Base-by-base conservation (phyloP, 2,329 filamentous ascomycete genomes). In the Pseudogymnoascus sp. region DNA sequence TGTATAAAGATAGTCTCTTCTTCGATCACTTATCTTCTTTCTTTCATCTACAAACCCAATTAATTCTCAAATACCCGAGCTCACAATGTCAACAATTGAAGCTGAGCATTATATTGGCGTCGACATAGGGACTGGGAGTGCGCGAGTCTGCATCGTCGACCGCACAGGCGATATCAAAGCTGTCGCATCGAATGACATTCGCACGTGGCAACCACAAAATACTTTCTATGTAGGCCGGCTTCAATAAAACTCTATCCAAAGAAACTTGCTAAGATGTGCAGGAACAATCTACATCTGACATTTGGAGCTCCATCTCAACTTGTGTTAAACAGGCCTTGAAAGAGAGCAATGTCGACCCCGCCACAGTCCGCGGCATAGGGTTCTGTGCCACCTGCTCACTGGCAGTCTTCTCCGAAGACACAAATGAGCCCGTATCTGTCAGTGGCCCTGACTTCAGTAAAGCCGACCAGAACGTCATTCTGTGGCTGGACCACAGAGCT, bases 321-420 rank as follows among this genome's bases (percentile, higher is more conserved):
- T 94, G 91, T 44, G 91, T 97, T 38, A 88, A 92, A 71, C 84
- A 87, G 61, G 91, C 92, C 50, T 83, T 97, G 70, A 83, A 82
- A 72, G 88, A 96, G 75, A 89, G 93, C 68, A 87, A 87, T 69
- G 87, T 96, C 68, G 86, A 93, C 70, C 83, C 87, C 4, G 79
- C 78, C 66, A 86, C 84, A 37, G 88, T 99, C 70, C 89, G 89
- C 69, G 94, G 94, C 64, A 91, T 99, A 71, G 94, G 94, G 62
- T 97, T 99, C 75, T 94, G 99, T 75, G 94, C 94, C 21, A 99
- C 94, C n/a, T 99, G 94, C 80, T 99, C 94, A 16, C 84, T 99
- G 28, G 85, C 92, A 33, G 92, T 97, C 69, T 96, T 99, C 77
- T 83, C 87, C 63, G 81, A 90, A 72, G 91, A 96, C 70, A 96